phyloP scores from a whole-genome alignment of 2,329 filamentous ascomycete species.

The Nemania sp. region DNA sequence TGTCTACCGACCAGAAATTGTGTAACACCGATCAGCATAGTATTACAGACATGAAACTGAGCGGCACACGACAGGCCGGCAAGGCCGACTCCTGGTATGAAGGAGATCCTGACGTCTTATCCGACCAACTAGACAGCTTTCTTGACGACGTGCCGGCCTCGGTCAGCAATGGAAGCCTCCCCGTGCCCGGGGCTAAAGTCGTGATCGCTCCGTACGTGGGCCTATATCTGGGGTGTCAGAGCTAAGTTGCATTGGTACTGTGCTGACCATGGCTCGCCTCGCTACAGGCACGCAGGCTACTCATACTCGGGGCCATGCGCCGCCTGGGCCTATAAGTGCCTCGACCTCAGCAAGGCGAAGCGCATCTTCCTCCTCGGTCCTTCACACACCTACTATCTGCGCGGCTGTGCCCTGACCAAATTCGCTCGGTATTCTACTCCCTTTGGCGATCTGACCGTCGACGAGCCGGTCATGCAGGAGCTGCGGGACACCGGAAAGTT shows the following conservation, averaged over 20 bases:
- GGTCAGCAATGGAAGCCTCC: slow-evolving; percentile 63
- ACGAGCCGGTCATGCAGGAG: slow-evolving; percentile 56
- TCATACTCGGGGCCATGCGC: slow-evolving; percentile 88
- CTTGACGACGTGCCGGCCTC: slow-evolving; percentile 70
- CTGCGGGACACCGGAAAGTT: slow-evolving; percentile 59
- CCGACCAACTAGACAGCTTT: slow-evolving; percentile 71
- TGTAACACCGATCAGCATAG: not conserved
- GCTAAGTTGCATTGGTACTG: slow-evolving; percentile 6
- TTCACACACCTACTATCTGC: slow-evolving; percentile 83
- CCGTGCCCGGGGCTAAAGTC: slow-evolving; percentile 73
- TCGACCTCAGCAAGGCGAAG: slow-evolving; percentile 81
- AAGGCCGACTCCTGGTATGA: slow-evolving; percentile 93
- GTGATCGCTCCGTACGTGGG: slow-evolving; percentile 87
- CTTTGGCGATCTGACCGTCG: slow-evolving; percentile 69
- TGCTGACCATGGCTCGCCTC: slow-evolving; percentile 17
- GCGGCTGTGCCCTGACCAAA: slow-evolving; percentile 73
- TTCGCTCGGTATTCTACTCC: slow-evolving; percentile 75
- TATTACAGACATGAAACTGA: slow-evolving; percentile 21
- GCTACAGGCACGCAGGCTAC: slow-evolving; percentile 86
- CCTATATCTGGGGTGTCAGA: slow-evolving; percentile 15
- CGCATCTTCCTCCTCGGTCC: slow-evolving; percentile 91
- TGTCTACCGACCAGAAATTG: not conserved
- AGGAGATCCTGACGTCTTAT: slow-evolving; percentile 60
- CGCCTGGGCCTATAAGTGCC: slow-evolving; percentile 89
- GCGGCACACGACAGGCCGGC: slow-evolving; percentile 55